Evolutionary conservation across 2,329 filamentous ascomycete genomes (phyloP), one percentile per base, ranked within the genome.

Genomic region (Colletotrichum sp.): DNA sequence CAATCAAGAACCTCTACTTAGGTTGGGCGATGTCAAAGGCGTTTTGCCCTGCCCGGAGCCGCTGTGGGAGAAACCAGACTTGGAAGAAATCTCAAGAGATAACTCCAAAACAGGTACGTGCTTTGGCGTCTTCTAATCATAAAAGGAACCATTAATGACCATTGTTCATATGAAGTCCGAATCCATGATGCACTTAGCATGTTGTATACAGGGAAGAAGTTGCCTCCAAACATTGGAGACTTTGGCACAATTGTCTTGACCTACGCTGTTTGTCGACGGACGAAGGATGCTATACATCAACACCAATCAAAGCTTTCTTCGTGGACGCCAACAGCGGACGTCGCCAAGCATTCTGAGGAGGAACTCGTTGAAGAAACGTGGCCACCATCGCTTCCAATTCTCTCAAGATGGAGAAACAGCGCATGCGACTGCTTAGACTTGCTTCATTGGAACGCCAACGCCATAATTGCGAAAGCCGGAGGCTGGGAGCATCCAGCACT

Each of bases 391-490:
- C 26, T 63, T 57, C 39, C 75, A 60, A 69, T 72, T 28, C 49
- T 73, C 24, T 73, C 71, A 12, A 69, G 59, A 9, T 89, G 88
- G 87, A 82, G 86, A 16, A 88, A 88, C 59, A 84, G 85, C 6
- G 82, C 85, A 18, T 86, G 87, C 57, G 88, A 89, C 69, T 87
- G 84, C 57, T 77, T 92, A 4, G 90, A 92, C 72, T 86, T 91
- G 2, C 83, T 92, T 3, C 90, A 92, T 78, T 92, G 90, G 90
- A 85, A 87, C 21, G 90, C 90, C 4, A 91, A 91, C 77, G 88
- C 86, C 57, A 86, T 85, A 1, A 87, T 90, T 34, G 88, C 88
- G 6, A 86, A 86, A 65, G 82, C 86, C 2, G 84, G 85, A 2
- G 90, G 90, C 0, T 83, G 88, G 8, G 90, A 92, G 74, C 89